phyloP scores from a whole-genome alignment of 768 basidiomycete genomes.

The Lactifluus echinatus region DNA sequence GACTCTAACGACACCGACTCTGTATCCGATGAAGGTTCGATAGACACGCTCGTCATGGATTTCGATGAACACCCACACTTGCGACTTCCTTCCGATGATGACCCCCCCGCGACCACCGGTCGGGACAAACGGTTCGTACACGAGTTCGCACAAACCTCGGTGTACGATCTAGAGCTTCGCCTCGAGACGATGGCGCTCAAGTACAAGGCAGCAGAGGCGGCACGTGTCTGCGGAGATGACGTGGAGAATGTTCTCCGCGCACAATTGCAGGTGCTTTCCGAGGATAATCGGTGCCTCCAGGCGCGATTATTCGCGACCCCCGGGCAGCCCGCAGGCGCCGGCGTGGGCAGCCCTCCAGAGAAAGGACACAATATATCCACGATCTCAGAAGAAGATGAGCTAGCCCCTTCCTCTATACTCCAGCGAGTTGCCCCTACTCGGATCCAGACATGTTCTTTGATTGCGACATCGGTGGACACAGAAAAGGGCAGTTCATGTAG shows the following conservation, averaged over 20 bases:
- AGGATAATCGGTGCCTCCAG: background rate
- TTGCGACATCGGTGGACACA: background rate
- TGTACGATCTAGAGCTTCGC: slow-evolving; percentile 1
- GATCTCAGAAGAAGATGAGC: slow-evolving; percentile 14
- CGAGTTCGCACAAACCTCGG: background rate
- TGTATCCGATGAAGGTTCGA: slow-evolving; percentile 15
- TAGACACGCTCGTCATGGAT: slow-evolving; percentile 18
- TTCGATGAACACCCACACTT: background rate
- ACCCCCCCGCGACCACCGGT: background rate
- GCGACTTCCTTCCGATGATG: background rate
- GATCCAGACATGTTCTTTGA: background rate
- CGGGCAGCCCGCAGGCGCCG: background rate
- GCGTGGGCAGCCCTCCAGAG: background rate
- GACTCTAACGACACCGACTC: slow-evolving; percentile 10
- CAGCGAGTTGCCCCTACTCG: background rate
- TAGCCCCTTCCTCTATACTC: background rate
- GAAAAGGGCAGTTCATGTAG: background rate
- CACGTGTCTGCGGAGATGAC: slow-evolving; percentile 17
- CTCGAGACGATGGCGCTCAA: slow-evolving; percentile 18
- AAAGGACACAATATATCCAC: background rate
- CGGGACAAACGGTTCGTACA: background rate
- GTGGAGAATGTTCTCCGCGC: slow-evolving; percentile 15
- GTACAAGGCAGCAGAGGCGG: slow-evolving; percentile 19
- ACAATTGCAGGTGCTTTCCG: background rate
- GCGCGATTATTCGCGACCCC: background rate